phyloP scores from a whole-genome alignment of 768 basidiomycete genomes.

The Pulveroboletus sp. region DNA sequence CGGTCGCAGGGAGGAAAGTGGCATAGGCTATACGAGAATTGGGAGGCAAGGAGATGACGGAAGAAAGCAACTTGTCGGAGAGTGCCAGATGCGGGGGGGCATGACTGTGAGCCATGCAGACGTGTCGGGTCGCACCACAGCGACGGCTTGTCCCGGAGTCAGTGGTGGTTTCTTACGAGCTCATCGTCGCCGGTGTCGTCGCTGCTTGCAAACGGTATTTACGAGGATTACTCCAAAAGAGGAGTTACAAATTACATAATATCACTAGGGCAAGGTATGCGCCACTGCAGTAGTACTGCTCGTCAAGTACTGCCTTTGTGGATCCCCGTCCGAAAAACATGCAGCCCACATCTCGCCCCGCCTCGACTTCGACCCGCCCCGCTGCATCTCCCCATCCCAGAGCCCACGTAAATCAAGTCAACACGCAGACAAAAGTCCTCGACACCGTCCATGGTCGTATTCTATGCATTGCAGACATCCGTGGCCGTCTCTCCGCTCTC shows the following conservation, averaged over 20 bases:
- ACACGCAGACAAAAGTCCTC: constrained; percentile 76
- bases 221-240: background rate
- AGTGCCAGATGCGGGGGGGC: constrained; percentile 14
- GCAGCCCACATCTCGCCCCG: constrained; percentile 55
- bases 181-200: constrained; percentile 25
- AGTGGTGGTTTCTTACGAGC: constrained; percentile 18
- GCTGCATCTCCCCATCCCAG: constrained; percentile 55
- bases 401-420: constrained; percentile 46
- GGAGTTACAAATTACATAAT: constrained; percentile 31
- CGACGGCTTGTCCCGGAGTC: background rate
- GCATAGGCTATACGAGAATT: constrained; percentile 44
- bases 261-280: background rate
- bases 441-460: constrained; percentile 82
- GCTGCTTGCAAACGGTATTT: constrained; percentile 10
- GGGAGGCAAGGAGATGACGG: constrained; percentile 44
- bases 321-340: constrained; percentile 36
- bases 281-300: constrained; percentile 9
- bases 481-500: constrained; percentile 82
- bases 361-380: constrained; percentile 59
- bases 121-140: background rate
- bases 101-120: constrained; percentile 28
- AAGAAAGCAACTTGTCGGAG: constrained; percentile 44
- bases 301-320: constrained; percentile 16
- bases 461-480: constrained; percentile 93
- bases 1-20: constrained; percentile 37